phyloP scores from a whole-genome alignment of 2,329 filamentous ascomycete genomes.

The Calonectria crousiana region DNA sequence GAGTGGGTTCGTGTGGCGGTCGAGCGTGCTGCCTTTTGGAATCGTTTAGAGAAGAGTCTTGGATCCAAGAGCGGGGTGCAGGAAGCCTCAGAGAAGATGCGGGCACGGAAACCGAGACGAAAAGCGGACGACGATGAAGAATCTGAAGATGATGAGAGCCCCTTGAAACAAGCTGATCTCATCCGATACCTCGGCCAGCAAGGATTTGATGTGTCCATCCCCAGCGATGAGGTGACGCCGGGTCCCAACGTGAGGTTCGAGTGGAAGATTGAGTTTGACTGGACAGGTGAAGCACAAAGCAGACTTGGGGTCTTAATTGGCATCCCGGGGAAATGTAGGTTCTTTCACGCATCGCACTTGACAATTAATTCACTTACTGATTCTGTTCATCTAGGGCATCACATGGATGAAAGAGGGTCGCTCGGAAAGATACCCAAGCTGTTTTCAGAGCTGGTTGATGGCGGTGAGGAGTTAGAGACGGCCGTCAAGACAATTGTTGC shows the following conservation, averaged over 20 bases:
- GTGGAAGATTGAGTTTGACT: slow-evolving; percentile 77
- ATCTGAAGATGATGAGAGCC: slow-evolving; percentile 2
- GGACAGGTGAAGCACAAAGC: slow-evolving; percentile 78
- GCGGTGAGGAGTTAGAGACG: slow-evolving; percentile 64
- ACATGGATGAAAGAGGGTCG: slow-evolving; percentile 67
- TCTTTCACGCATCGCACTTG: background rate
- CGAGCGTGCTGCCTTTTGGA: slow-evolving; percentile 74
- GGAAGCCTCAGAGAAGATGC: slow-evolving; percentile 38
- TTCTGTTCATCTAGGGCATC: slow-evolving; percentile 63
- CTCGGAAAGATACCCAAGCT: slow-evolving; percentile 69
- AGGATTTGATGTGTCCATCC: slow-evolving; percentile 59
- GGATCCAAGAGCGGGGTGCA: slow-evolving; percentile 46
- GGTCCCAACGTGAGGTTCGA: slow-evolving; percentile 63
- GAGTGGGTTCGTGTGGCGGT: slow-evolving; percentile 75
- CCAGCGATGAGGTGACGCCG: slow-evolving; percentile 46
- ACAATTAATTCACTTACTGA: slow-evolving; percentile 26
- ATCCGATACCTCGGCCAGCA: slow-evolving; percentile 66
- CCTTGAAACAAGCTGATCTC: slow-evolving; percentile 55
- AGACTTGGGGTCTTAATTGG: slow-evolving; percentile 66
- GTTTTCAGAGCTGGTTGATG: slow-evolving; percentile 70
- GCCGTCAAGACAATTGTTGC: slow-evolving; percentile 72
- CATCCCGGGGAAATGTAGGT: slow-evolving; percentile 74
- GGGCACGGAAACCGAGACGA: slow-evolving; percentile 40
- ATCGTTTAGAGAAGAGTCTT: slow-evolving; percentile 63
- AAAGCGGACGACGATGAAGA: slow-evolving; percentile 38